phyloP scores from a whole-genome alignment of 169 alveolate species.

The Eimeria necatrix region DNA sequence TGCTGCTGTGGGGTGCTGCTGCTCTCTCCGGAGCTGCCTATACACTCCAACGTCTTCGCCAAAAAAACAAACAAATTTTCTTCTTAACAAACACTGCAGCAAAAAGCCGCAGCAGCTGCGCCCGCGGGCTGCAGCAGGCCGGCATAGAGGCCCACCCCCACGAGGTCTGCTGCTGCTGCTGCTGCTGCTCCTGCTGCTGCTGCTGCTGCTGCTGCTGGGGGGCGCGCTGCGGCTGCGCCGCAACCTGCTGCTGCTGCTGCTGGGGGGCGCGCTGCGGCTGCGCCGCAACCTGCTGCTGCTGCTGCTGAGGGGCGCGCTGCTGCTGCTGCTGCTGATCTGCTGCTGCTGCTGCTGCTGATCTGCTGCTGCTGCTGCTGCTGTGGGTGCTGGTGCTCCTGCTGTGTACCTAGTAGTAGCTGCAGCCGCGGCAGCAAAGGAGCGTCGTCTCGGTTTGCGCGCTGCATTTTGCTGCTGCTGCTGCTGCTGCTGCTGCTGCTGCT shows the following conservation, averaged over 20 bases:
- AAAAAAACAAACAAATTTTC: neutral
- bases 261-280: no score
- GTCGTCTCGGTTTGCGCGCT: neutral
- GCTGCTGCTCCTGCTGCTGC: no score
- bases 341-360: no score
- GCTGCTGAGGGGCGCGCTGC: neutral
- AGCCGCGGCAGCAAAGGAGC: no score
- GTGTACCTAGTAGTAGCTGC: no score
- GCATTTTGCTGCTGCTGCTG: neutral
- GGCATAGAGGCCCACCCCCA: slow-evolving; percentile 46
- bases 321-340: no score
- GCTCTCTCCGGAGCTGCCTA: neutral
- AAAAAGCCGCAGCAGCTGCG: slow-evolving; percentile 53
- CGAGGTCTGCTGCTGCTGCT: no score
- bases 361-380: no score
- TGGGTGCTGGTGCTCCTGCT: no score
- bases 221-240: no score
- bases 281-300: no score
- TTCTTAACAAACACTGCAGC: slow-evolving; percentile 44
- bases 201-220: neutral
- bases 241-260: no score
- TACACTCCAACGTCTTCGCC: slow-evolving; percentile 7
- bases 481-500: slow-evolving; percentile 13
- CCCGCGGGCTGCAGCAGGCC: neutral
- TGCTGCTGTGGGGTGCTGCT: slow-evolving; percentile 32